These are phyloP conservation scores for Leucogyrophana mollusca DNA, from an alignment of 768 basidiomycete genomes.

Conservation along the genomic window DNA sequence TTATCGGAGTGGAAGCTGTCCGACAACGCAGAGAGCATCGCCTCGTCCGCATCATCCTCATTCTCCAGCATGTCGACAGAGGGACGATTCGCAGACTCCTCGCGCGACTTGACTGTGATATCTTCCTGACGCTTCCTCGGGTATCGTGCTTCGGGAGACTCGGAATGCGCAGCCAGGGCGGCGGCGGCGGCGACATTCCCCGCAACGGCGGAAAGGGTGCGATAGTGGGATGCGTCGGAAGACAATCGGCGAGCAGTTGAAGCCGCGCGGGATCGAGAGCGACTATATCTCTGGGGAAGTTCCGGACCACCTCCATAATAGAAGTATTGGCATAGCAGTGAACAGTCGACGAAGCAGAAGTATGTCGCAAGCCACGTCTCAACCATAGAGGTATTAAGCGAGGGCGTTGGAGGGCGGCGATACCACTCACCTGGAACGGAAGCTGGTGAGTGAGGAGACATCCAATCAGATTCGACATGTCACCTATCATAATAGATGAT, in stretches of 20 bases:
- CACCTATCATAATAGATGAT: conserved; percentile 50
- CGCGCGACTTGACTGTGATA: conserved; percentile 19
- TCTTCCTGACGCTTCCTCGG: conserved; percentile 25
- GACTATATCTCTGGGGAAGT: conserved; percentile 35
- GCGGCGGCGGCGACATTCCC: conserved; percentile 74
- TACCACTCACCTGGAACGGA: conserved; percentile 79
- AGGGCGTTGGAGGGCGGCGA: conserved; percentile 5
- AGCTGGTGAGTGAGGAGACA: conserved; percentile 91
- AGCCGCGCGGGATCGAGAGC: conserved; percentile 41
- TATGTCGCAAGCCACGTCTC: conserved; percentile 91
- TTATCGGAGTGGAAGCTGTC: conserved; percentile 81
- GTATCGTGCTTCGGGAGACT: conserved; percentile 40
- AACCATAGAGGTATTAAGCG: conserved; percentile 8
- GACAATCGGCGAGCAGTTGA: conserved; percentile 47
- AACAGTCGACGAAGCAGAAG: conserved; percentile 81
- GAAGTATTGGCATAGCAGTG: conserved; percentile 75
- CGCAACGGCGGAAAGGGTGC: conserved; percentile 65
- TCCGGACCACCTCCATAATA: conserved; percentile 57
- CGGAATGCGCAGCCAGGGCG: conserved; percentile 64
- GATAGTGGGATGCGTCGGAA: conserved; percentile 62
- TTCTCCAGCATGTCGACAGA: conserved; percentile 15
- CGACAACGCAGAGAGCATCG: conserved; percentile 53
- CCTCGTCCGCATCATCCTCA: conserved; percentile 49
- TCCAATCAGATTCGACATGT: conserved; percentile 89
- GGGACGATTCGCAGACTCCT: conserved; percentile 16